Conservation (phyloP, 148 eudicot genomes). For the Rhododendron ferrugineum region DNA sequence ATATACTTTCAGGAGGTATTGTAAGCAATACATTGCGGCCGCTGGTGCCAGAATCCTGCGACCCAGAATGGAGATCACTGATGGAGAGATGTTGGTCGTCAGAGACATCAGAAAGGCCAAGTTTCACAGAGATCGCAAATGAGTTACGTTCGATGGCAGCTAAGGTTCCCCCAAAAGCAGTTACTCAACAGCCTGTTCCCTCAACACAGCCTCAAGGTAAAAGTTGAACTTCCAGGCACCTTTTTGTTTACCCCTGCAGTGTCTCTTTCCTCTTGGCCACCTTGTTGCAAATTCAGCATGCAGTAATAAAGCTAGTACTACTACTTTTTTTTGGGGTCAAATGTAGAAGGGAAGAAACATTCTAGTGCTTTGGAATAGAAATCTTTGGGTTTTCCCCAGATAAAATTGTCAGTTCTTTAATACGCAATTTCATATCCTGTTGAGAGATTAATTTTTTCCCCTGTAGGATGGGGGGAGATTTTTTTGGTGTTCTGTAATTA, state of each 20-base stretch:
- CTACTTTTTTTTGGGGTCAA: background rate
- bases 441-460: no score
- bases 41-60: conserved; percentile 66
- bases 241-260: background rate
- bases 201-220: conserved; percentile 19
- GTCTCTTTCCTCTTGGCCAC: background rate
- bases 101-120: conserved; percentile 77
- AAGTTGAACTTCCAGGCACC: conserved; percentile 9
- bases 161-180: conserved; percentile 59
- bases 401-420: background rate
- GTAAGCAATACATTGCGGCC: conserved; percentile 93
- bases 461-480: background rate
- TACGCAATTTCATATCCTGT: no score
- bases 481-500: background rate
- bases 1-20: conserved; percentile 62
- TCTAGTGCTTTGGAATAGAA: background rate
- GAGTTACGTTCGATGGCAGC: conserved; percentile 64
- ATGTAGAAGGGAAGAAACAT: background rate
- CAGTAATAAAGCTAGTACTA: background rate
- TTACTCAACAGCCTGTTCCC: conserved; percentile 29
- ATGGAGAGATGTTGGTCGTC: conserved; percentile 98
- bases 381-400: background rate
- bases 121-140: conserved; percentile 69
- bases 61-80: conserved; percentile 69
- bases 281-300: background rate